Evolutionary conservation across 352 stramenopile species (phyloP), one percentile per base, ranked within the genome.

Genomic region (Pythium sukuiense): DNA sequence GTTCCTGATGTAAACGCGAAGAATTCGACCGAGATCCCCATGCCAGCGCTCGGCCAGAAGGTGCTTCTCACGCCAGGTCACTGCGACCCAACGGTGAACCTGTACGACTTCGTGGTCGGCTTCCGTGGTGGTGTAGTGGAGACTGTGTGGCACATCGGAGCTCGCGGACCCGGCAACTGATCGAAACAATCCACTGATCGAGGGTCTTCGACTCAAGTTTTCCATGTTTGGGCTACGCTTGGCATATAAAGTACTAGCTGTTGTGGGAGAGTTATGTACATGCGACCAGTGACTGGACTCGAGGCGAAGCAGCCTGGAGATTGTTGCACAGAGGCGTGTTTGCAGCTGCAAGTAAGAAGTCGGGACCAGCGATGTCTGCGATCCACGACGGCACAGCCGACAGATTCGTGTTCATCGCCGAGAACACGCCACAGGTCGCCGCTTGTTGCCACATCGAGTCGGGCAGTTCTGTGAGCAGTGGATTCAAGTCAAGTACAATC

Each of bases 11-110:
- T 54, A 5, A 33, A 20, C 8, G 33, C 72, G 0, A 60, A 33
- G 14, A 52, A 35, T 0, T 55, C 32, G 14, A 65, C 61, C 2
- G 72, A 70, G 11, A 69, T 76, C 39, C 54, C 71, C n/a, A 79
- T 89, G 63, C 82, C 83, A 2, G 24, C 63, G 61, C 60, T 92
- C 12, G 83, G 82, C 16, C 67, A 72, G 43, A 82, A 88, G 62
- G 61, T 91, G 59, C 55, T 88, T 52, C 79, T 93, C 24, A 77
- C 76, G 29, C 85, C 85, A 0, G 80, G 81, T 1, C 85, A 93
- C 55, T 89, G 80, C 39, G 85, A 93, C 46, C 85, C 85, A n/a
- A 91, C 81, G 18, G 76, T 76, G 16, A 93, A 93, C 62, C 70
- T 91, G 56, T 90, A 93, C 69, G 85, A 93, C 67, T 83, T 85